These are phyloP conservation scores for Metschnikowia hibisci DNA, from an alignment of 805 yeast genomes.

Conservation along the genomic window DNA sequence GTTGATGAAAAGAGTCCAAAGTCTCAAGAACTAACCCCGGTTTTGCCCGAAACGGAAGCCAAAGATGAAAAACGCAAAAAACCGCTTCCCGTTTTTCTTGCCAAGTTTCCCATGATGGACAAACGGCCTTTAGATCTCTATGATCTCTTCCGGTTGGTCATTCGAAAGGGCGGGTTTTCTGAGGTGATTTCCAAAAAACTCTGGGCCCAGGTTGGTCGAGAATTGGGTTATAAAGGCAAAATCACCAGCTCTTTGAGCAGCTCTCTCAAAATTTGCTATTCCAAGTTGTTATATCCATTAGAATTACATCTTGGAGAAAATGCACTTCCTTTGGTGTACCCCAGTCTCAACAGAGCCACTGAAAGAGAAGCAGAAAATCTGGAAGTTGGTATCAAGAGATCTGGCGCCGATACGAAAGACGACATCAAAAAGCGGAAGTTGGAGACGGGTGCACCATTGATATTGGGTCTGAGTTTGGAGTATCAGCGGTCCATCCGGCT, in stretches of 20 bases:
- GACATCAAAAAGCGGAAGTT: conserved; percentile 9
- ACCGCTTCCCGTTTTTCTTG: conserved; percentile 20
- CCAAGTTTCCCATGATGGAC: conserved; percentile 62
- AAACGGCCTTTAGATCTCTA: conserved; percentile 63
- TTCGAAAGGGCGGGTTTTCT: conserved; percentile 61
- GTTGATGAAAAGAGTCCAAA: no score
- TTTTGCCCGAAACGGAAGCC: background rate
- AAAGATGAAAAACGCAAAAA: conserved; percentile 4
- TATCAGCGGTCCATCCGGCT: conserved; percentile 44
- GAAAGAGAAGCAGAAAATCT: background rate
- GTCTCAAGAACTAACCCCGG: background rate
- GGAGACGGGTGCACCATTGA: conserved; percentile 27
- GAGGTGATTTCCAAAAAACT: conserved; percentile 59
- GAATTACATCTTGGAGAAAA: conserved; percentile 21
- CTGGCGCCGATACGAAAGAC: background rate
- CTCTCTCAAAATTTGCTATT: conserved; percentile 58
- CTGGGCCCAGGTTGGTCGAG: conserved; percentile 85
- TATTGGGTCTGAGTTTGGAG: conserved; percentile 44
- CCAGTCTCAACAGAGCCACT: background rate
- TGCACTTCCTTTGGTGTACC: conserved; percentile 5
- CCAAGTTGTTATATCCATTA: conserved; percentile 36
- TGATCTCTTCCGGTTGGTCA: conserved; percentile 54
- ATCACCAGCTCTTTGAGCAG: conserved; percentile 70
- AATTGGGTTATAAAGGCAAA: conserved; percentile 69
- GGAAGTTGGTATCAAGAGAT: background rate